These are phyloP conservation scores for Eragrostis curvula DNA, from an alignment of 176 grass and related monocot species.

Conservation along the genomic window DNA sequence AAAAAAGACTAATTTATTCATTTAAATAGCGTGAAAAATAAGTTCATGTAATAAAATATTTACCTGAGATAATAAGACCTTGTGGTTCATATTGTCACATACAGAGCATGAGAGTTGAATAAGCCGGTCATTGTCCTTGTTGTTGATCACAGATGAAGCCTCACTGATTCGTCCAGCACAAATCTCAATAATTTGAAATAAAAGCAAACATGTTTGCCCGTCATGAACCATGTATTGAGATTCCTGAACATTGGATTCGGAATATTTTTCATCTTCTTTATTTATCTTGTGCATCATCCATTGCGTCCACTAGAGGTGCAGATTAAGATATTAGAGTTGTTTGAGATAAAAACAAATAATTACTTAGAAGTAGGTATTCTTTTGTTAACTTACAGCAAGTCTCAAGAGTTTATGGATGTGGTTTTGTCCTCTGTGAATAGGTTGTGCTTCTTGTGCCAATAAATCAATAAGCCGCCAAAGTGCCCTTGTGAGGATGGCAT, in stretches of 20 bases:
- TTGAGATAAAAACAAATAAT: background rate
- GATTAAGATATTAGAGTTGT: conserved; percentile 6
- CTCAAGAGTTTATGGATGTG: conserved; percentile 37
- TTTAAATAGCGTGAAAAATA: background rate
- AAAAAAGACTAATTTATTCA: background rate
- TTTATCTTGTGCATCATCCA: conserved; percentile 62
- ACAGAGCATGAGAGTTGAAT: conserved; percentile 49
- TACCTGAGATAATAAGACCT: conserved; percentile 48
- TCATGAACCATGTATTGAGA: conserved; percentile 25
- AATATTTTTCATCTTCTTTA: background rate
- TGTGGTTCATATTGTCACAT: conserved; percentile 39
- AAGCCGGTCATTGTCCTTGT: conserved; percentile 22
- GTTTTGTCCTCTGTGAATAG: background rate
- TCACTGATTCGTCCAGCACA: conserved; percentile 59
- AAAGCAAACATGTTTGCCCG: conserved; percentile 58
- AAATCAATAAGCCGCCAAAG: conserved; percentile 52
- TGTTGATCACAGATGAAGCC: conserved; percentile 6
- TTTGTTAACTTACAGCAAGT: conserved; percentile 51
- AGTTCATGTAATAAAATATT: background rate
- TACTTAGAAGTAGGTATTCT: background rate
- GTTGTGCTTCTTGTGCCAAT: conserved; percentile 39
- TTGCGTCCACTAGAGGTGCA: conserved; percentile 60
- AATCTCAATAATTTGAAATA: conserved; percentile 68
- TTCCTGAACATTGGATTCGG: background rate
- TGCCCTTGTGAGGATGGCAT: conserved; percentile 39